Evolutionary conservation across 805 yeast genomes (phyloP), one percentile per base, ranked within the genome.

Genomic region (Torulaspora gathmanii): DNA sequence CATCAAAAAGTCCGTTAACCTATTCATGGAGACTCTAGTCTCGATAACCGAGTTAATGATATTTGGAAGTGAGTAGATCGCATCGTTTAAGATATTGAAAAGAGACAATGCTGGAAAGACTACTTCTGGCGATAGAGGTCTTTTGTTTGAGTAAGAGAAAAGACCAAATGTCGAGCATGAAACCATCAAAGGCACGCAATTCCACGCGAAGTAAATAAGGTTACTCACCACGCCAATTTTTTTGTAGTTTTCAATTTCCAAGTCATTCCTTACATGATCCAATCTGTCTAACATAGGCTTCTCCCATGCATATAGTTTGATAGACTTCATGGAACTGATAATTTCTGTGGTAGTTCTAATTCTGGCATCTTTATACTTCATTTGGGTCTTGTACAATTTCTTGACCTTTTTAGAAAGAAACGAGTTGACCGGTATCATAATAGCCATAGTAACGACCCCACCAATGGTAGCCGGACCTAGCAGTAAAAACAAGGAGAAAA

Each of bases 271-370:
- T 23, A 78, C 71, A 45, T 72, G 73, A 9, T 68, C 55, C 10
- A 83, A 61, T 49, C 74, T 75, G 16, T 69, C 65, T 29, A 79
- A 54, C 80, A 82, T 79, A 20, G 87, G 83, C 27, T 67, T 65
- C 58, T 83, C 90, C 84, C 86, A 82, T 0, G 85, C 79, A 55
- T 81, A 83, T 22, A 83, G 64, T 55, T 83, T 83, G 52, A 83
- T 77, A 42, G 81, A 73, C 55, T 82, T 83, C 40, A 82, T 78
- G 25, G 81, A 73, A 30, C 72, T 70, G 40, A 83, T 60, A 10
- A 83, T 69, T 53, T 83, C 90, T 13, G 77, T 71, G n/a, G 79
- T 77, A 16, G 74, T 64, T 13, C 76, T 72, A 2, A 82, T 75
- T 65, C 90, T 71, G 17, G 64, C 64, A 58, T 83, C 89, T 50